Evolutionary conservation across 2,329 filamentous ascomycete genomes (phyloP).

Genomic region (Pyrenochaeta sp.): DNA sequence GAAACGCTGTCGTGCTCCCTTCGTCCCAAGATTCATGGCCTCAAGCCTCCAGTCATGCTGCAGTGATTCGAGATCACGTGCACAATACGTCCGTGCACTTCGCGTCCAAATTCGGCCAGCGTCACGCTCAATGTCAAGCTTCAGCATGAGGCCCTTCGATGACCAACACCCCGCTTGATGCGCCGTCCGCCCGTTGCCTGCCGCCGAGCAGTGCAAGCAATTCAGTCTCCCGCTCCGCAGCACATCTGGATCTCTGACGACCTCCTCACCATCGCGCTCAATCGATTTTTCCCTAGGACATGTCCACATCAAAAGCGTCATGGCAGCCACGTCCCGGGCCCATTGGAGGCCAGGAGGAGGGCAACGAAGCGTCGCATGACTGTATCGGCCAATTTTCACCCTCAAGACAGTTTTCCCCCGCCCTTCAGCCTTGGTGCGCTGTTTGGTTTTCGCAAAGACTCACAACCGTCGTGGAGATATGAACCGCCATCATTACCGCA

Average conservation of each 20-base stretch:
- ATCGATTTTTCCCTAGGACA: constrained; percentile 59
- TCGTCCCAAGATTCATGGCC: background rate
- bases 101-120: constrained; percentile 18
- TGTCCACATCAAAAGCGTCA: constrained; percentile 59
- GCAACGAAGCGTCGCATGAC: constrained; percentile 65
- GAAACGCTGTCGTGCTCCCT: constrained; percentile 1
- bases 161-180: constrained; percentile 54
- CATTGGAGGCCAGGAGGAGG: constrained; percentile 67
- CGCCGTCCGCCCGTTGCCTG: constrained; percentile 58
- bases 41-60: background rate
- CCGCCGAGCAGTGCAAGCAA: constrained; percentile 59
- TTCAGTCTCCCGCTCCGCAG: constrained; percentile 52
- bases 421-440: constrained; percentile 38
- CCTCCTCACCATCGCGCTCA: constrained; percentile 60
- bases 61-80: constrained; percentile 12
- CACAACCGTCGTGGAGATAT: constrained; percentile 44
- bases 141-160: constrained; percentile 24
- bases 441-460: constrained; percentile 35
- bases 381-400: constrained; percentile 52
- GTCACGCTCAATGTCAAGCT: constrained; percentile 7
- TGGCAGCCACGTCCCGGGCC: constrained; percentile 69
- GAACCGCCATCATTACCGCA: constrained; percentile 40
- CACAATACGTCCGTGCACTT: background rate
- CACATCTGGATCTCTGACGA: constrained; percentile 69
- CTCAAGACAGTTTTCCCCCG: constrained; percentile 30